These are phyloP conservation scores for Schizonepeta tenuifolia DNA, from an alignment of 257 asterid species.

Conservation along the genomic window DNA sequence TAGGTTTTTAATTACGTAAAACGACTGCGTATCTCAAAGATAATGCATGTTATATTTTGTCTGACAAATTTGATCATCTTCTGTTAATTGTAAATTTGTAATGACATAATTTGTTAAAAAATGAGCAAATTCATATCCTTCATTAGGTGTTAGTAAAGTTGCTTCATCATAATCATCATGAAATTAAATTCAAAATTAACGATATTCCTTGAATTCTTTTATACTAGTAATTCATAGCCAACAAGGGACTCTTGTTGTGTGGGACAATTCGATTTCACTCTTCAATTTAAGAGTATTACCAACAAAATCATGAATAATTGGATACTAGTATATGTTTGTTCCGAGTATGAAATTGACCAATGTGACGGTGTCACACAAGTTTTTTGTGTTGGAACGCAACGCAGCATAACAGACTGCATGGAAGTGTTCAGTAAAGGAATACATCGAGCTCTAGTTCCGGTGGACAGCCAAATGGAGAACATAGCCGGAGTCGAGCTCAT, in stretches of 20 bases:
- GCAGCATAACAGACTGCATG: constrained; percentile 82
- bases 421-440: constrained; percentile 93
- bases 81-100: no score
- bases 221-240: no score
- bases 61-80: not conserved
- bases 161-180: not conserved
- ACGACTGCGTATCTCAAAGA: not conserved
- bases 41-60: no score
- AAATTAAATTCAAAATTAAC: not conserved
- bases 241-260: no score
- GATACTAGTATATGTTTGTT: no score
- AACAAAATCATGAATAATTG: no score
- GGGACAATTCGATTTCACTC: no score
- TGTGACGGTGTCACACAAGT: not conserved
- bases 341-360: not conserved
- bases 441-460: constrained; percentile 85
- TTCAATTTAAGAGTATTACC: no score
- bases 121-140: not conserved
- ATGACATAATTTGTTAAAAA: no score
- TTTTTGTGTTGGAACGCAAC: constrained; percentile 15
- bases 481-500: constrained; percentile 68
- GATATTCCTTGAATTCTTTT: not conserved
- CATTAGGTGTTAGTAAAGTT: not conserved
- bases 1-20: not conserved
- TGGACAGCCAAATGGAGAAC: constrained; percentile 70